These are phyloP conservation scores for Anthostomella pinea DNA, from an alignment of 2,329 filamentous ascomycete genomes.

Conservation along the genomic window DNA sequence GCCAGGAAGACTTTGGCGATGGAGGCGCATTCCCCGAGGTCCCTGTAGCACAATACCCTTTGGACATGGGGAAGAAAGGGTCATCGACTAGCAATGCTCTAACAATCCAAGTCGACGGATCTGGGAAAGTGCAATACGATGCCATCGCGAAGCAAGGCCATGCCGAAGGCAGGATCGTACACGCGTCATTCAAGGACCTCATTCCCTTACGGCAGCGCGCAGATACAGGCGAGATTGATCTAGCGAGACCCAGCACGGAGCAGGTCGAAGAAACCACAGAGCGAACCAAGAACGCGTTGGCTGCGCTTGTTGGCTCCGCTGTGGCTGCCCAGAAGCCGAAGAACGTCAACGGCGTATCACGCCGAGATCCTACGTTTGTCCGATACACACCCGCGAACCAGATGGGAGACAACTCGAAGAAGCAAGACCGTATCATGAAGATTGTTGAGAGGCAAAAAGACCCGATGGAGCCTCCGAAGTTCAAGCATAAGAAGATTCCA, in stretches of 20 bases:
- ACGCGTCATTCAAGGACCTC: constrained; percentile 94
- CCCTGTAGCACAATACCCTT: constrained; percentile 88
- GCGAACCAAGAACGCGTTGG: constrained; percentile 82
- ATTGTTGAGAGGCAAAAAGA: constrained; percentile 93
- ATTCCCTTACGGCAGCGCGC: constrained; percentile 92
- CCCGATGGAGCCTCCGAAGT: constrained; percentile 92
- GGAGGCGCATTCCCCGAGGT: constrained; percentile 95
- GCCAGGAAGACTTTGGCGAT: constrained; percentile 89
- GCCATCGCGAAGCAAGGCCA: constrained; percentile 91
- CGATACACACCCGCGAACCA: constrained; percentile 94
- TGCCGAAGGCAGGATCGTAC: constrained; percentile 76
- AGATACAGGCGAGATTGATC: constrained; percentile 85
- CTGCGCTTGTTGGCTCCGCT: constrained; percentile 77
- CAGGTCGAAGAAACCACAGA: constrained; percentile 82
- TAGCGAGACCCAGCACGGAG: constrained; percentile 81
- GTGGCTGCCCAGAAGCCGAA: constrained; percentile 94
- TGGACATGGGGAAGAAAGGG: constrained; percentile 87
- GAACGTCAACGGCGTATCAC: constrained; percentile 78
- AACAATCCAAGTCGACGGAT: constrained; percentile 84
- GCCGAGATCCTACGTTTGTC: constrained; percentile 88
- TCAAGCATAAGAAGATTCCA: constrained; percentile 98
- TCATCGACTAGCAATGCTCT: constrained; percentile 77
- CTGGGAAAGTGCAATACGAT: constrained; percentile 95
- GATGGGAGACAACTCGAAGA: constrained; percentile 84
- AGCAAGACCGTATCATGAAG: constrained; percentile 96